phyloP scores from a whole-genome alignment of 257 asterid genomes.

The Fraxinus anomala region DNA sequence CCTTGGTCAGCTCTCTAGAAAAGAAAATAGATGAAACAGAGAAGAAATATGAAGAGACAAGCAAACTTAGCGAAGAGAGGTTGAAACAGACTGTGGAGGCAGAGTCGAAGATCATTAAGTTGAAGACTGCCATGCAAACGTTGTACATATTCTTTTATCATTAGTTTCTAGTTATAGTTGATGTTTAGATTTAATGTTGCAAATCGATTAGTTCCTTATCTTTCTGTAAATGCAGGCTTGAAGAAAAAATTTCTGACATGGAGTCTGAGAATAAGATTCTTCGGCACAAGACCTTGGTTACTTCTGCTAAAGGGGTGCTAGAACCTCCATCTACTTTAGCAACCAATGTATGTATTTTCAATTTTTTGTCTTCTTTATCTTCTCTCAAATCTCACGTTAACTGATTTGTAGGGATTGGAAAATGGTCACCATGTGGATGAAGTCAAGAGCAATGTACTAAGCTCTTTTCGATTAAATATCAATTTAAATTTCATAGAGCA shows the following conservation, averaged over 20 bases:
- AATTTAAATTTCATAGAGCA: conserved; percentile 13
- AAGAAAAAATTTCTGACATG: conserved; percentile 86
- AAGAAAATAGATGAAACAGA: conserved; percentile 86
- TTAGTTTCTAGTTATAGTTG: conserved; percentile 11
- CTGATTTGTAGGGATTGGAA: conserved; percentile 63
- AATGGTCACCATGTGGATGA: conserved; percentile 77
- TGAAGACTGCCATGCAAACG: conserved; percentile 86
- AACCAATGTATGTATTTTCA: conserved; percentile 47
- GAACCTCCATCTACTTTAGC: conserved; percentile 44
- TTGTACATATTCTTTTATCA: conserved; percentile 22
- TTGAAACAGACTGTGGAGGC: conserved; percentile 92
- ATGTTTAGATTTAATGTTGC: conserved; percentile 17
- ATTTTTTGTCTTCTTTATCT: conserved; percentile 15
- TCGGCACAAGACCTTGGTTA: conserved; percentile 69
- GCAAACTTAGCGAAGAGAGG: conserved; percentile 87
- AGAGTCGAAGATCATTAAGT: conserved; percentile 80
- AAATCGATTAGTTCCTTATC: background rate
- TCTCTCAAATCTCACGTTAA: conserved; percentile 25
- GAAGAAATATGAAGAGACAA: conserved; percentile 87
- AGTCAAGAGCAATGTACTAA: conserved; percentile 52
- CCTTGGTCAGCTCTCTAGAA: conserved; percentile 79
- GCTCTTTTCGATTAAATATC: conserved; percentile 19
- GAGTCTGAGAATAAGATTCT: conserved; percentile 89
- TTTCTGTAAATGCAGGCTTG: conserved; percentile 53
- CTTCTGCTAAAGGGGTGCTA: conserved; percentile 60